phyloP scores from a whole-genome alignment of 108 stramenopile species.

The Nitzschia sp. region DNA sequence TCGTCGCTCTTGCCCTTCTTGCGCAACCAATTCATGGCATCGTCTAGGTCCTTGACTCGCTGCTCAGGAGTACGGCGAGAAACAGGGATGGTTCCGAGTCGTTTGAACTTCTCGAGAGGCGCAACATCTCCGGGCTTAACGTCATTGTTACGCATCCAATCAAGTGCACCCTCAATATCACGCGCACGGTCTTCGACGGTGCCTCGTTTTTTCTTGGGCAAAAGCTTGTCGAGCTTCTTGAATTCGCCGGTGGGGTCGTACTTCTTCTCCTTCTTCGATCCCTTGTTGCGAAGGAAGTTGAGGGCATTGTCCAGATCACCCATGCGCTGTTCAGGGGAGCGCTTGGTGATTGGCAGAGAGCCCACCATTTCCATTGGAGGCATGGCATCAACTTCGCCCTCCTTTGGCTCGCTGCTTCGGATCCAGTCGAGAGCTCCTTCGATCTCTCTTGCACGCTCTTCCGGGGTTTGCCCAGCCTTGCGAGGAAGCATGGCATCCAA shows the following conservation, averaged over 20 bases:
- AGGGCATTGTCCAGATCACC: constrained; percentile 20
- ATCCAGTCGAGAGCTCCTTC: constrained; percentile 36
- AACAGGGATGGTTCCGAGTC: constrained; percentile 12
- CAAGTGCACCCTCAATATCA: constrained; percentile 37
- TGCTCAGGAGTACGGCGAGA: constrained; percentile 23
- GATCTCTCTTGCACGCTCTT: constrained; percentile 27
- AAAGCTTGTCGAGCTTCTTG: constrained; percentile 21
- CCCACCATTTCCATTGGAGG: neutral
- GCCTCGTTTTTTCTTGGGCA: constrained; percentile 26
- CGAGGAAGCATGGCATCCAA: constrained; percentile 24
- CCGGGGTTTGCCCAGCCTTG: constrained; percentile 18
- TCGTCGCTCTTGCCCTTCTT: constrained; percentile 9
- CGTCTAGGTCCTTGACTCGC: constrained; percentile 19
- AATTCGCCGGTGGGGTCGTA: constrained; percentile 39
- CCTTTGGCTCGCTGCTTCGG: neutral
- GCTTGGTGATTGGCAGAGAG: neutral
- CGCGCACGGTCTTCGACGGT: constrained; percentile 25
- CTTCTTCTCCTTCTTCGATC: constrained; percentile 4
- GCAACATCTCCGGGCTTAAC: constrained; percentile 14
- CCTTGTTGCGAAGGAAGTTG: constrained; percentile 27
- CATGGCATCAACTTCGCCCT: neutral
- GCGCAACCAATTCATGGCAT: constrained; percentile 26
- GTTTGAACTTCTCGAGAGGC: constrained; percentile 14
- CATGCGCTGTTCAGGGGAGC: constrained; percentile 15
- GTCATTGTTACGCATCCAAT: constrained; percentile 35